phyloP scores from a whole-genome alignment of 179 eudicot species.

The Beta corolliflora region DNA sequence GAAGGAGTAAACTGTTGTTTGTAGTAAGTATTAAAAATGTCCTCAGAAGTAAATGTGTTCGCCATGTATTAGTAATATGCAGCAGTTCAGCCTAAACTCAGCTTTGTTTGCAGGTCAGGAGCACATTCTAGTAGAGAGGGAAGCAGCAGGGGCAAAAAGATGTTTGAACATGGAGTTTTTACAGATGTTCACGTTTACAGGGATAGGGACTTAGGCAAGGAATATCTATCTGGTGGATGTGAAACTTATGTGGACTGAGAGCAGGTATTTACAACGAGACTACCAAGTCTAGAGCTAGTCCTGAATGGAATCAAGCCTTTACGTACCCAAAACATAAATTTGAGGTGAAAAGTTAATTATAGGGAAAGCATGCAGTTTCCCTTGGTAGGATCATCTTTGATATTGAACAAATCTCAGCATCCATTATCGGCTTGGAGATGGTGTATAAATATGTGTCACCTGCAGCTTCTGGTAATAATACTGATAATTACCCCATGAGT shows the following conservation, averaged over 20 bases:
- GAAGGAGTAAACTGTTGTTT: neutral
- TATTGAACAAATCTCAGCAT: constrained; percentile 77
- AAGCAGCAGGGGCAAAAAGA: neutral
- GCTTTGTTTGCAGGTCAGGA: too few species aligned
- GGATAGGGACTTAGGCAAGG: constrained; percentile 36
- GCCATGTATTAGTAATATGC: too few species aligned
- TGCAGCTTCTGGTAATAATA: constrained; percentile 59
- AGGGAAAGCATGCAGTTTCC: constrained; percentile 54
- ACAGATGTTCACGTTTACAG: constrained; percentile 42
- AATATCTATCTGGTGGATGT: constrained; percentile 57
- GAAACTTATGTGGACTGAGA: constrained; percentile 67
- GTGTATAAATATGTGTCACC: constrained; percentile 81
- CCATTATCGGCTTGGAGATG: constrained; percentile 90
- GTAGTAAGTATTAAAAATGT: too few species aligned
- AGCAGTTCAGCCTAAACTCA: too few species aligned
- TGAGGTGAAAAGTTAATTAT: constrained; percentile 68
- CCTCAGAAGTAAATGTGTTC: too few species aligned
- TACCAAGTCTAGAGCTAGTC: constrained; percentile 47
- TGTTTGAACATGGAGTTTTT: constrained; percentile 1
- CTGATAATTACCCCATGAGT: constrained; percentile 20
- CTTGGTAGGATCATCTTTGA: constrained; percentile 64
- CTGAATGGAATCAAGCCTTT: constrained; percentile 75
- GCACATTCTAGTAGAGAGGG: neutral
- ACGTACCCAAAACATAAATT: constrained; percentile 62
- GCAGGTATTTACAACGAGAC: constrained; percentile 62